Evolutionary conservation across 805 yeast species (phyloP).

Genomic region (Cyberlindnera mrakii): DNA sequence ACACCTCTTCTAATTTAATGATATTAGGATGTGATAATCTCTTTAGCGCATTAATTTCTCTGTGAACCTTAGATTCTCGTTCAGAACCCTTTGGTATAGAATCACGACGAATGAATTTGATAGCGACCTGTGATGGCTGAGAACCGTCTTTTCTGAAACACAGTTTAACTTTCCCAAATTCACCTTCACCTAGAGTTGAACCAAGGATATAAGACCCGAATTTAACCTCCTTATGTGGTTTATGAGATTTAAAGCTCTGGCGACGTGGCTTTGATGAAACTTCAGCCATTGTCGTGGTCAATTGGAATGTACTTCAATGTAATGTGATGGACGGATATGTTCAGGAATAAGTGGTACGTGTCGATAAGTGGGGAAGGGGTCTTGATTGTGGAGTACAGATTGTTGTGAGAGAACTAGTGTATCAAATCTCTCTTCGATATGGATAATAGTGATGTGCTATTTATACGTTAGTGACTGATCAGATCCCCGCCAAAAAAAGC

Average conservation of each 20-base stretch:
- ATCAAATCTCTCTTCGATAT: no score
- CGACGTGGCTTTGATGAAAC: constrained; percentile 17
- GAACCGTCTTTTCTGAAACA: constrained; percentile 90
- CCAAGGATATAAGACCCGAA: constrained; percentile 91
- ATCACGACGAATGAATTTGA: constrained; percentile 84
- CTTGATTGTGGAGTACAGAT: no score
- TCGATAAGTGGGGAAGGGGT: no score
- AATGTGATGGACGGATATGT: no score
- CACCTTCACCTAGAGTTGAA: constrained; percentile 95
- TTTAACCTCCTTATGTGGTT: constrained; percentile 59
- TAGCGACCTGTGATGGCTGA: constrained; percentile 75
- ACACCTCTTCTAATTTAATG: constrained; percentile 83
- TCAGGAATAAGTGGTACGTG: no score
- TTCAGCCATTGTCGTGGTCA: background rate
- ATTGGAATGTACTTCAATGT: no score
- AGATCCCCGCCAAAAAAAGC: no score
- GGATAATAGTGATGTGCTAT: no score
- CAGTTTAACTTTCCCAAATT: constrained; percentile 93
- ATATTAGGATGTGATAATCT: constrained; percentile 90
- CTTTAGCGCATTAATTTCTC: constrained; percentile 89
- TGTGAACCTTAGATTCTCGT: constrained; percentile 80
- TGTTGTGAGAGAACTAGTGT: no score
- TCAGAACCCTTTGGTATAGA: constrained; percentile 82
- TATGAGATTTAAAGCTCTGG: constrained; percentile 23
- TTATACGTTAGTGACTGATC: no score